Conservation (phyloP, 805 yeast species). For the Ogataea wickerhamii region DNA sequence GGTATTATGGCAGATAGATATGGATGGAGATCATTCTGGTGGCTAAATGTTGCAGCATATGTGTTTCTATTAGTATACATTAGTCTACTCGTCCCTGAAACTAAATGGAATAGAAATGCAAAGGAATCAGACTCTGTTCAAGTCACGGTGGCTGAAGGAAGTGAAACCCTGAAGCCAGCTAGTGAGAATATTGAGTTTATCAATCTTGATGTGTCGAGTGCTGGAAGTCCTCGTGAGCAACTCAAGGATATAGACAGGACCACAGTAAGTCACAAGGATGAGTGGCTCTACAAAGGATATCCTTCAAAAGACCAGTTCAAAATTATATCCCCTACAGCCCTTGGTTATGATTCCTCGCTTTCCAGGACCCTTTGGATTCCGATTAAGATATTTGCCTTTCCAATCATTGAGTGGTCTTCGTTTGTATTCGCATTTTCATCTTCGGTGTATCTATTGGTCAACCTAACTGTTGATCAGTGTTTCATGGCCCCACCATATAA, state of each 20-base stretch:
- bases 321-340: conserved; percentile 6
- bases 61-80: conserved; percentile 1
- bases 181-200: background rate
- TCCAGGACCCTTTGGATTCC: conserved; percentile 7
- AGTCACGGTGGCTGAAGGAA: background rate
- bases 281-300: conserved; percentile 5
- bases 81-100: conserved; percentile 4
- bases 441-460: conserved; percentile 5
- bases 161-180: conserved; percentile 2
- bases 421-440: conserved; percentile 11
- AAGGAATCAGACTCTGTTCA: background rate
- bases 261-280: conserved; percentile 4
- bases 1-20: conserved; percentile 9
- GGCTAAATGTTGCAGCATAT: conserved; percentile 9
- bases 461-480: conserved; percentile 25
- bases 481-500: conserved; percentile 34
- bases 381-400: conserved; percentile 5
- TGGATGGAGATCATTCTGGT: conserved; percentile 10
- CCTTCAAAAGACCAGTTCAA: conserved; percentile 8
- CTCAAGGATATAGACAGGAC: background rate
- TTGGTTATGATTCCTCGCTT: conserved; percentile 7
- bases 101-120: conserved; percentile 8
- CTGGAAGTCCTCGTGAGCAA: background rate
- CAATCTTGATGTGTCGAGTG: background rate
- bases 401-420: conserved; percentile 8